Conservation (phyloP, 176 grass and related monocot genomes). For the Phyllostachys edulis region DNA sequence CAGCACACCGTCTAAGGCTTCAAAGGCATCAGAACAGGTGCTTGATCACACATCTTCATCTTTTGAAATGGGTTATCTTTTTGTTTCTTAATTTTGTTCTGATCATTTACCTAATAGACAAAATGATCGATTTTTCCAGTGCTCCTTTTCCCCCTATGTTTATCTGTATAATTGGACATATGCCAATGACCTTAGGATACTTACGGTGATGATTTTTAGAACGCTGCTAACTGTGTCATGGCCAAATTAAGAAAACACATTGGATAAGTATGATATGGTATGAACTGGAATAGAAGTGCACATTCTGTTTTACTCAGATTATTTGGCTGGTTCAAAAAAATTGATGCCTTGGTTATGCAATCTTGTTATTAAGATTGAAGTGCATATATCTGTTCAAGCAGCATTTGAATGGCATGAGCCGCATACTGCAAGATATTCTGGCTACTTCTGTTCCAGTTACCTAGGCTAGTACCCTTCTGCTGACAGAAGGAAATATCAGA, state of each 20-base stretch:
- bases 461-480: neutral
- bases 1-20: constrained; percentile 50
- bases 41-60: neutral
- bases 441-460: constrained; percentile 18
- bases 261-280: neutral
- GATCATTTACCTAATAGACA: neutral
- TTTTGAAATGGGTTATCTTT: neutral
- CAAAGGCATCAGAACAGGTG: constrained; percentile 56
- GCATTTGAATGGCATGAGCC: constrained; percentile 1
- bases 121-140: neutral
- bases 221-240: neutral
- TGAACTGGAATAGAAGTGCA: neutral
- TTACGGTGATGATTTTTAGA: neutral
- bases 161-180: neutral
- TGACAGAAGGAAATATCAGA: constrained; percentile 1
- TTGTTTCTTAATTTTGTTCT: neutral
- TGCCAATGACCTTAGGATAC: neutral
- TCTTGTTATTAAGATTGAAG: constrained; percentile 15
- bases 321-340: neutral
- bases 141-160: neutral
- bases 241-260: neutral
- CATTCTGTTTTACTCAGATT: neutral
- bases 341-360: neutral
- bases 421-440: constrained; percentile 13
- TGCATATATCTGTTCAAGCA: neutral